These are phyloP conservation scores for Lepidium sativum DNA, from an alignment of 345 rosid genomes.

Conservation along the genomic window DNA sequence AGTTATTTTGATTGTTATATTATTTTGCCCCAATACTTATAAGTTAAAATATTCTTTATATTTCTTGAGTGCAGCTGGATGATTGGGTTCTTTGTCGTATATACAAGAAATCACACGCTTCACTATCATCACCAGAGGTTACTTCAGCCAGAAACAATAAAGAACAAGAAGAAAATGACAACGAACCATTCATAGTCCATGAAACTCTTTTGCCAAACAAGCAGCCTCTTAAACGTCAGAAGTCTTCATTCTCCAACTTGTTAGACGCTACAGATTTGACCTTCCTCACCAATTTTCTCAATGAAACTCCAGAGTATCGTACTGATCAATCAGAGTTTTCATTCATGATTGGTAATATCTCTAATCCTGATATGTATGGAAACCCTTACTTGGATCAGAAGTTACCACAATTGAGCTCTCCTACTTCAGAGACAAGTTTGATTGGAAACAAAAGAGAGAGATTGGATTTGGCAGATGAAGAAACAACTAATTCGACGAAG, in stretches of 20 bases:
- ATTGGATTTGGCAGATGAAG: slow-evolving; percentile 30
- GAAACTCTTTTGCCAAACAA: slow-evolving; percentile 28
- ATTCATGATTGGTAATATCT: slow-evolving; percentile 11
- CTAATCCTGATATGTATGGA: slow-evolving; percentile 15
- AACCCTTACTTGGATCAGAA: slow-evolving; percentile 40
- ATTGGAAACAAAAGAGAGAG: slow-evolving; percentile 49
- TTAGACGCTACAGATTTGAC: slow-evolving; percentile 70
- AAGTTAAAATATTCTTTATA: neutral
- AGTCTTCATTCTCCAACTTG: slow-evolving; percentile 68
- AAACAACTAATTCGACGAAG: slow-evolving; percentile 34
- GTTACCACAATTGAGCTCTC: slow-evolving; percentile 41
- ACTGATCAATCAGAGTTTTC: slow-evolving; percentile 28
- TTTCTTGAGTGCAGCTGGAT: slow-evolving; percentile 49
- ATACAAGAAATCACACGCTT: slow-evolving; percentile 62
- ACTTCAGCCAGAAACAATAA: slow-evolving; percentile 38
- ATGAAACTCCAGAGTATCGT: slow-evolving; percentile 39
- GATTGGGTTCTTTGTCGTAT: slow-evolving; percentile 99
- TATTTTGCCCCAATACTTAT: neutral
- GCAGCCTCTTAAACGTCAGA: slow-evolving; percentile 45
- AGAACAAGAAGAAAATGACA: slow-evolving; percentile 56
- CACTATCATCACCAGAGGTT: slow-evolving; percentile 33
- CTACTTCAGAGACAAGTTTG: slow-evolving; percentile 25
- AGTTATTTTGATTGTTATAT: neutral
- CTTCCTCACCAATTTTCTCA: slow-evolving; percentile 42
- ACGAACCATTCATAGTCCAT: slow-evolving; percentile 11